These are phyloP conservation scores for Haematococcus sp. DNA, from an alignment of 139 green algal genomes.

Conservation along the genomic window DNA sequence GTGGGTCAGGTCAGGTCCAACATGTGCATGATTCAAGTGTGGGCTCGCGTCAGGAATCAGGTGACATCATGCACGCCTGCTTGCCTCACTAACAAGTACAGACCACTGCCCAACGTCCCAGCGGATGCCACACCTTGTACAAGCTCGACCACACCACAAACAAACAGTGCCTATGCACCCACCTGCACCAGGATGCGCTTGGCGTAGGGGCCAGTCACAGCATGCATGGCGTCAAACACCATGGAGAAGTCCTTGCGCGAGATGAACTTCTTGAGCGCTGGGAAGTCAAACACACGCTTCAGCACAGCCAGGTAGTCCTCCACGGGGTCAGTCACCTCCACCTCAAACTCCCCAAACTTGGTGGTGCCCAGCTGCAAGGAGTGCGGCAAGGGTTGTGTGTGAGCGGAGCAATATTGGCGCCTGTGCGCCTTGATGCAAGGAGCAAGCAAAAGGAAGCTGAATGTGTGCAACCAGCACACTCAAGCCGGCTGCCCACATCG, in stretches of 20 bases:
- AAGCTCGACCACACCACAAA: too few relatives aligned
- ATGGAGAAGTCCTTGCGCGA: conserved; percentile 86
- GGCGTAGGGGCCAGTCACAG: conserved; percentile 95
- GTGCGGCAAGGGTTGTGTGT: background rate
- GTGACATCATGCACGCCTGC: too few relatives aligned
- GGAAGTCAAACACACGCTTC: conserved; percentile 93
- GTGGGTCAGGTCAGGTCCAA: too few relatives aligned
- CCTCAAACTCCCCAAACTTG: conserved; percentile 88
- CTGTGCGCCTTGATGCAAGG: too few relatives aligned
- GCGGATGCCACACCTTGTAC: too few relatives aligned
- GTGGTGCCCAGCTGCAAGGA: conserved; percentile 43
- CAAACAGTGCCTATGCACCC: too few relatives aligned
- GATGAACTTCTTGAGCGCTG: conserved; percentile 81
- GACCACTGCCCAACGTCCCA: background rate
- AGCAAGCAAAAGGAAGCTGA: background rate
- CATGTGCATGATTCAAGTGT: too few relatives aligned
- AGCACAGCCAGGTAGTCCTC: conserved; percentile 91
- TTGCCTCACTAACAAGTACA: too few relatives aligned
- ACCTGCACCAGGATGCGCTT: conserved; percentile 87
- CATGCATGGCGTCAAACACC: conserved; percentile 95
- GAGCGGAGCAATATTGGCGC: too few relatives aligned
- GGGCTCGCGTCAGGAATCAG: background rate
- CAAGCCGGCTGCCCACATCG: background rate
- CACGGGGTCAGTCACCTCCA: conserved; percentile 94
- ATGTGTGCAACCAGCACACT: background rate